phyloP scores from a whole-genome alignment of 2,329 filamentous ascomycete genomes.

The Fusarium brachygibbosum region DNA sequence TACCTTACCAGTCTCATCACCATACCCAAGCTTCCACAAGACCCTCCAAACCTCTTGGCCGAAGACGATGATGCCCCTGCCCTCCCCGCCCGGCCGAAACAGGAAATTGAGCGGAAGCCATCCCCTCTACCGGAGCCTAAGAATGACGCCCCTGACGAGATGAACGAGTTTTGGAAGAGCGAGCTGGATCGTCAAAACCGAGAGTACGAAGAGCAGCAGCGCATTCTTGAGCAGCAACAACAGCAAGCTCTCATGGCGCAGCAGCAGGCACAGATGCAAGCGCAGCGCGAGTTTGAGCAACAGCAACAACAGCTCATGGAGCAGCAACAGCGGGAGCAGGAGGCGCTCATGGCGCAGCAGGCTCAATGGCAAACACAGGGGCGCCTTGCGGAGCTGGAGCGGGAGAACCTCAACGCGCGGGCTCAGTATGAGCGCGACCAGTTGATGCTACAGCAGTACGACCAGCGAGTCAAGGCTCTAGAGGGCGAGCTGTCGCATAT shows the following conservation, averaged over 20 bases:
- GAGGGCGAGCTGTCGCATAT: conserved; percentile 89
- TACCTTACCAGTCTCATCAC: conserved; percentile 97
- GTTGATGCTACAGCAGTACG: conserved; percentile 96
- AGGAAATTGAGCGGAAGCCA: conserved; percentile 76
- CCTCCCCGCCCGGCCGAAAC: conserved; percentile 84
- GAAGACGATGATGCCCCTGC: conserved; percentile 89
- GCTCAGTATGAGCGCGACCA: conserved; percentile 98
- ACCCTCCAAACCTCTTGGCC: conserved; percentile 87
- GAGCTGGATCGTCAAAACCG: conserved; percentile 92
- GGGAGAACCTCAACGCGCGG: conserved; percentile 92
- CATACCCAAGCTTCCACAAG: conserved; percentile 93
- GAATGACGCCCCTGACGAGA: conserved; percentile 88
- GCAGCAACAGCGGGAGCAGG: conserved; percentile 90
- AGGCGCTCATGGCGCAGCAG: conserved; percentile 89
- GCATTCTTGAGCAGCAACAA: conserved; percentile 87
- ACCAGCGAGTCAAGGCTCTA: conserved; percentile 91
- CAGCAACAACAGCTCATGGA: conserved; percentile 90
- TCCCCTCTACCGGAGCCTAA: conserved; percentile 77
- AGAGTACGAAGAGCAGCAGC: conserved; percentile 95
- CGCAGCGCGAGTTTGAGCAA: conserved; percentile 95
- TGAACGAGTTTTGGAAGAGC: conserved; percentile 97
- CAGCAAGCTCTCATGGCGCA: conserved; percentile 85
- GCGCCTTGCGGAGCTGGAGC: conserved; percentile 93
- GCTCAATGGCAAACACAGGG: conserved; percentile 95
- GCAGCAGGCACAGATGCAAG: conserved; percentile 84